A percentile compares a stretch with the other conserved stretches of the same genome.
Evolutionary conservation across 306 rosid genomes (phyloP).

Genomic region (Castanopsis chinensis): DNA sequence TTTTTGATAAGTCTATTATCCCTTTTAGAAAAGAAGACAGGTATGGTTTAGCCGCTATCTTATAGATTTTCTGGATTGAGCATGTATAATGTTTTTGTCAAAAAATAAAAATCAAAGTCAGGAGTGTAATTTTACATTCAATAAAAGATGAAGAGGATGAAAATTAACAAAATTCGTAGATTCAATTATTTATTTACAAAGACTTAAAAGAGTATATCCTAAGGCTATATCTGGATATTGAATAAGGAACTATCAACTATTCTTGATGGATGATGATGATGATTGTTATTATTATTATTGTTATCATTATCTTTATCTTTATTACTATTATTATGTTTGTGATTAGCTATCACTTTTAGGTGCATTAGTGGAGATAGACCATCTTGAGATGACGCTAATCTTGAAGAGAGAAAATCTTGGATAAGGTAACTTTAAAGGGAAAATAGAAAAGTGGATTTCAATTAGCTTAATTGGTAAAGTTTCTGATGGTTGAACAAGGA

Average conservation of each 20-base stretch:
- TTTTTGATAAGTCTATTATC: too few species aligned
- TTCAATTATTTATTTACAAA: too few species aligned
- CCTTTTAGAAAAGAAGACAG: too few species aligned
- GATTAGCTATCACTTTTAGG: not conserved
- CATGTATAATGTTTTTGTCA: not conserved
- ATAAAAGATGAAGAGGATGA: not conserved
- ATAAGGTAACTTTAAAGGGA: too few species aligned
- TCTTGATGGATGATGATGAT: not conserved
- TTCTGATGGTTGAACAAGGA: too few species aligned
- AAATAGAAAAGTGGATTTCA: too few species aligned
- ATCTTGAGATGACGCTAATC: too few species aligned
- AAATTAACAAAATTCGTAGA: not conserved
- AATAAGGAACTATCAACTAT: not conserved
- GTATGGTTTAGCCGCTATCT: too few species aligned
- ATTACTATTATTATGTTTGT: not conserved
- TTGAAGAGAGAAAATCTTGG: too few species aligned
- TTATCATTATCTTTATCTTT: too few species aligned
- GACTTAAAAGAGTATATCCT: not conserved
- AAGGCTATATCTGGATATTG: not conserved
- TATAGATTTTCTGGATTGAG: not conserved
- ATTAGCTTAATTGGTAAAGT: too few species aligned
- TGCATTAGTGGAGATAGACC: not conserved
- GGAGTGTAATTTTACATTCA: not conserved
- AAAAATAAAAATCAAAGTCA: not conserved
- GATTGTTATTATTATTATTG: not conserved